Conservation (phyloP, 108 stramenopile species). For the Stephanodiscus minutulus region DNA sequence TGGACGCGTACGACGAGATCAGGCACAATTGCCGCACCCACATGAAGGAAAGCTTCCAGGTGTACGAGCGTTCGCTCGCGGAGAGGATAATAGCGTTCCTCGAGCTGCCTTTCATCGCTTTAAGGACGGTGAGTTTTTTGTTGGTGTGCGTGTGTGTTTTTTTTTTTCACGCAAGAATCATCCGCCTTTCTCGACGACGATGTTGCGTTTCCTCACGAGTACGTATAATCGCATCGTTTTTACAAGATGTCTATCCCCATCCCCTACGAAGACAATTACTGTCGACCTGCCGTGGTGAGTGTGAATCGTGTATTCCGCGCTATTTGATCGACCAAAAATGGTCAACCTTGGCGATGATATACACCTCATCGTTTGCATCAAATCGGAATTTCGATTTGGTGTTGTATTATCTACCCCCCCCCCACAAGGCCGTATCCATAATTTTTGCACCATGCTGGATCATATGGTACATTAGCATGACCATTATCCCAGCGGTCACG, state of each 20-base stretch:
- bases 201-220: not conserved
- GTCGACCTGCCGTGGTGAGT: conserved; percentile 30
- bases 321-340: not conserved
- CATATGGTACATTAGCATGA: conserved; percentile 37
- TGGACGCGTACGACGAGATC: conserved; percentile 33
- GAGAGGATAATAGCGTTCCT: conserved; percentile 29
- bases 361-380: not conserved
- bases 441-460: conserved; percentile 46
- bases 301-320: not conserved
- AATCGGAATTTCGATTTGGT: too few relatives aligned
- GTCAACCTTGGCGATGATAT: not conserved
- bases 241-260: conserved; percentile 44
- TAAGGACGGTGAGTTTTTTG: conserved; percentile 26
- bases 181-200: not conserved
- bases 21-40: conserved; percentile 17
- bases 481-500: conserved; percentile 8
- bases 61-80: conserved; percentile 19
- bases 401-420: too few relatives aligned
- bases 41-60: conserved; percentile 8
- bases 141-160: not conserved
- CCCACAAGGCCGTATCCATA: conserved; percentile 29
- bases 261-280: conserved; percentile 50
- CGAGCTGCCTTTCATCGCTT: conserved; percentile 37
- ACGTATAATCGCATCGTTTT: not conserved
- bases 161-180: not conserved